Conservation (phyloP, 306 rosid genomes). For the Sicyos edulis region DNA sequence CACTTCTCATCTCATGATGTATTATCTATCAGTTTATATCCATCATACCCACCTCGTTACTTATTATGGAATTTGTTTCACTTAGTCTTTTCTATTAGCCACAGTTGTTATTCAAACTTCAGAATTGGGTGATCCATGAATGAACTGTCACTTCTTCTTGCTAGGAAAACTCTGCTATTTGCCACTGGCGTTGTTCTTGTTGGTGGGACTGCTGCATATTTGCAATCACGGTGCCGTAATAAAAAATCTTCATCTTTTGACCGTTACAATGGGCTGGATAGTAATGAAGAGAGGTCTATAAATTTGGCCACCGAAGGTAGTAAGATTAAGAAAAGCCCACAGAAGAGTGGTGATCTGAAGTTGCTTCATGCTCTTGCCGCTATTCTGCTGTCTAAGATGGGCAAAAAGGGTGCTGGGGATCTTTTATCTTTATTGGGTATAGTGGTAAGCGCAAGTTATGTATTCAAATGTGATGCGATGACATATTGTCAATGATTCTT, state of each 20-base stretch:
- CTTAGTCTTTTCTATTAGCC: not conserved
- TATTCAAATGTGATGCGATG: constrained; percentile 10
- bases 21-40: no score
- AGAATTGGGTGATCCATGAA: not conserved
- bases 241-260: constrained; percentile 35
- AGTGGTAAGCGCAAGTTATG: constrained; percentile 53
- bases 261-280: constrained; percentile 47
- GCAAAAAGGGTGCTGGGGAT: constrained; percentile 59
- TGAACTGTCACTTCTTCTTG: constrained; percentile 8
- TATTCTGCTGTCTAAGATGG: constrained; percentile 67
- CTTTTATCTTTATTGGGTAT: constrained; percentile 56
- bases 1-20: not conserved
- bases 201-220: constrained; percentile 80
- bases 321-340: constrained; percentile 30
- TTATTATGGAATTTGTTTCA: not conserved
- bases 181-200: constrained; percentile 77
- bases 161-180: constrained; percentile 76
- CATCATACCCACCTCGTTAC: not conserved
- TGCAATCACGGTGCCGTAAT: constrained; percentile 55
- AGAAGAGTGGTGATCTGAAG: constrained; percentile 57
- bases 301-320: constrained; percentile 26
- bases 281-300: constrained; percentile 31
- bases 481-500: not conserved
- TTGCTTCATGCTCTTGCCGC: constrained; percentile 74
- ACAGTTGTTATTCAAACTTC: constrained; percentile 8